Evolutionary conservation across 495 filamentous ascomycete species (phyloP), one percentile per base, ranked within the genome.

Genomic region (Tuber magnatum): DNA sequence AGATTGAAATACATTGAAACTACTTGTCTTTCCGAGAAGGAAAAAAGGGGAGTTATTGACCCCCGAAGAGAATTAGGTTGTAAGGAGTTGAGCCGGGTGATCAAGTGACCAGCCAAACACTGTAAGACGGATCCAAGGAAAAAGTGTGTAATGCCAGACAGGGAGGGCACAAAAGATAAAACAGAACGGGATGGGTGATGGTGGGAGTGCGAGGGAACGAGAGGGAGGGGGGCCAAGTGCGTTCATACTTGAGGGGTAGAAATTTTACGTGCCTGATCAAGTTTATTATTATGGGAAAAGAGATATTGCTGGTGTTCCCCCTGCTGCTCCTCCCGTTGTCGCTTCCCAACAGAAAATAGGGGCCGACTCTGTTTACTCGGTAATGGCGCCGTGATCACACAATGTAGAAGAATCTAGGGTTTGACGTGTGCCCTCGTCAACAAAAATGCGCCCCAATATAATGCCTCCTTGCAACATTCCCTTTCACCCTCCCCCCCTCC

Each of bases 191-290:
- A 65, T 65, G 28, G 56, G 56, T 35, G 28, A n/a, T 8, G n/a
- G n/a, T 32, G 42, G 12, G 42, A 16, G 43, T 20, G 43, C 0
- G 56, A 61, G 51, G 16, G n/a, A 61, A 32, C 8, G 28, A 35
- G 56, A 28, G 9, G 7, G 28, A n/a, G 56, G 28, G 28, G 56
- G 51, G 10, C 8, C 56, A 65, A 65, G 56, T 65, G 28, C 12
- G 56, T 65, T 35, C 56, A 35, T 3, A 65, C 56, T 20, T 18
- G 56, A 65, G 56, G 56, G 56, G 56, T 20, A 65, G 56, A 16
- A 65, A 65, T 65, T 65, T 65, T 65, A 65, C 56, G 56, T 65
- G 56, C 56, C 56, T 65, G 56, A 65, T 65, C 56, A 65, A 18
- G 32, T 65, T 32, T 65, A 65, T 35, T 65, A 65, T 35, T 32